Percentiles rank a stretch among this genome's conserved stretches.
These are phyloP conservation scores for Dendrobium chrysotoxum DNA, from an alignment of 106 monocot genomes.

Conservation along the genomic window DNA sequence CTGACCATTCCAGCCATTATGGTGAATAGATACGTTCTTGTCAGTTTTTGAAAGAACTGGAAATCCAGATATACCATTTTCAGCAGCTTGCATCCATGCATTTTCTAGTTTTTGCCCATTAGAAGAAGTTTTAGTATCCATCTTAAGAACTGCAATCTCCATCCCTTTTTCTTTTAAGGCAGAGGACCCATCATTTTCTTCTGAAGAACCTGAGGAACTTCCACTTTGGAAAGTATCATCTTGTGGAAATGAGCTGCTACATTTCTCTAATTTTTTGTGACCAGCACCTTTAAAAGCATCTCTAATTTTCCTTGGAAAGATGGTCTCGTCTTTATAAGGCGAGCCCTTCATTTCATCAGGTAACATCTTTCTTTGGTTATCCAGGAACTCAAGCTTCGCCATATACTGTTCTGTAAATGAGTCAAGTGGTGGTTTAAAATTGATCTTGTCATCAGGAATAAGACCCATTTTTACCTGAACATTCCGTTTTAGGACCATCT, in stretches of 20 bases:
- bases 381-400: conserved; percentile 4
- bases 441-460: conserved; percentile 13
- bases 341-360: conserved; percentile 3
- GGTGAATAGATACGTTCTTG: conserved; percentile 38
- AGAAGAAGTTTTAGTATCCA: not conserved
- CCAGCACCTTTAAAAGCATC: conserved; percentile 11
- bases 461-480: conserved; percentile 59
- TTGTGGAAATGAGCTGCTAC: conserved; percentile 10
- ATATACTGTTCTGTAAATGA: not conserved
- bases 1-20: conserved; percentile 22
- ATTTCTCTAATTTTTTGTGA: conserved; percentile 10
- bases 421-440: not conserved
- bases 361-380: conserved; percentile 7
- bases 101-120: conserved; percentile 58
- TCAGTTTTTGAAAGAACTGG: conserved; percentile 24
- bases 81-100: conserved; percentile 66
- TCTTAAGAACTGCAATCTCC: conserved; percentile 10
- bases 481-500: conserved; percentile 49
- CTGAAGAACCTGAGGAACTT: conserved; percentile 7
- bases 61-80: conserved; percentile 30
- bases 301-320: conserved; percentile 18
- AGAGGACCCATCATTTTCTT: conserved; percentile 7
- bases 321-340: conserved; percentile 8
- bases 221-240: conserved; percentile 2
- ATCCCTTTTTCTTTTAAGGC: not conserved